Base-by-base conservation (phyloP, 2,329 filamentous ascomycete genomes). In the Nigrograna mackinnonii region DNA sequence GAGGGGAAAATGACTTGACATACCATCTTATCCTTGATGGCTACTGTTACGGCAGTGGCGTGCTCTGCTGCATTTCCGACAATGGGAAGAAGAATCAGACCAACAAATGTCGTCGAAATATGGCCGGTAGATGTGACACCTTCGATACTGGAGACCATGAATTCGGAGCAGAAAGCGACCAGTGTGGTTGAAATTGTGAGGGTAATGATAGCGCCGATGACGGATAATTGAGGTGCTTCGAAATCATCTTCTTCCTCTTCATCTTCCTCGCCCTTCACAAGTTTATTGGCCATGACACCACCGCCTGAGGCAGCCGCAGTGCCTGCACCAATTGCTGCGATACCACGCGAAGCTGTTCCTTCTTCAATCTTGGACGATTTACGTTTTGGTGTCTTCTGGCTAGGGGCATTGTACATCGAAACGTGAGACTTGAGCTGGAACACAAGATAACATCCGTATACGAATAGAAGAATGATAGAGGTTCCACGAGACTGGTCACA, bases 371-470 rank as follows among this genome's bases (percentile, higher is more conserved):
- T 73, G 33, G 68, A 63, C 6, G 62, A 62, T 28, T 70, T 69
- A 39, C 64, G 70, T 58, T 82, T 89, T 3, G 84, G 80, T 0
- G 87, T 86, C 68, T 96, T 96, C 55, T 88, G 79, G 52, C 85
- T 88, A 22, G 88, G 83, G 39, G 83, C 83, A 64, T 87, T 89
- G 76, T 95, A 96, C 64, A 95, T 85, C 6, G 75, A 75, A 18
- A 79, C 78, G 67, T 96, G 91, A 0, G 91, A 91, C 66, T 90
- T 89, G 45, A 97, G 83, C 69, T 96, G 92, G 76, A 96, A 96
- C 68, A 89, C 79, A 2, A 97, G 83, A 60, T 95, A 96, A 43
- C 82, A 86, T 37, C 70, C 83, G 66, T 96, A 97, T 7, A 95
- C 86, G 35, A 95, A 64, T 1, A 97, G 79, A 4, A 96, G 79